Conservation (phyloP, 31 red algal genomes). For the Asparagopsis taxiformis region DNA sequence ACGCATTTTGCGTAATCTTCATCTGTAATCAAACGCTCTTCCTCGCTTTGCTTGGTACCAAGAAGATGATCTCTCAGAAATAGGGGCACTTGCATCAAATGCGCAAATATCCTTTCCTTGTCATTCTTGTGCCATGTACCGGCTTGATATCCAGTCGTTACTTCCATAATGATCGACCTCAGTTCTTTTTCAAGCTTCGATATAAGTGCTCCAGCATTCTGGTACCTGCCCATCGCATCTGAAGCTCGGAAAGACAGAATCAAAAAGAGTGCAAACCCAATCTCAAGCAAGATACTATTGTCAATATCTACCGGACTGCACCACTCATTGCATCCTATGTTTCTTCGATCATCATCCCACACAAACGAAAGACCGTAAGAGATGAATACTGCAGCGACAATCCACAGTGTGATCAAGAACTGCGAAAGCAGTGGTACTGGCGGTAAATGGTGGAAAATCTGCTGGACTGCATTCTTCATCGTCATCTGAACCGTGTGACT, state of each 20-base stretch:
- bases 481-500: slow-evolving; percentile 3
- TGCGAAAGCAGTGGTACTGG: slow-evolving; percentile 4
- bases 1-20: slow-evolving; percentile 10
- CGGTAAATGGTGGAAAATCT: slow-evolving; percentile 4
- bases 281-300: not conserved
- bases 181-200: not conserved
- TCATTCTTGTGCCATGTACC: not conserved
- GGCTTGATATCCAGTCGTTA: not conserved
- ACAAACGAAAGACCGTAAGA: too few relatives aligned
- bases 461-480: not conserved
- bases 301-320: slow-evolving; percentile 14
- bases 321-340: not conserved
- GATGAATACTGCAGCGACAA: slow-evolving; percentile 15
- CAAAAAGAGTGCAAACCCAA: slow-evolving; percentile 11
- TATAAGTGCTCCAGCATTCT: not conserved
- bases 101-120: slow-evolving; percentile 12
- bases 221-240: slow-evolving; percentile 5
- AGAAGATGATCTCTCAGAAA: not conserved
- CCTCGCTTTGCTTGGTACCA: not conserved
- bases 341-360: too few relatives aligned
- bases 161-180: not conserved
- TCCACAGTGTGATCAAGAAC: slow-evolving; percentile 10
- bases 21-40: slow-evolving; percentile 10
- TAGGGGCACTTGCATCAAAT: not conserved
- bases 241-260: slow-evolving; percentile 6